phyloP scores from a whole-genome alignment of 352 stramenopile genomes.

The Globisporangium nagaii region DNA sequence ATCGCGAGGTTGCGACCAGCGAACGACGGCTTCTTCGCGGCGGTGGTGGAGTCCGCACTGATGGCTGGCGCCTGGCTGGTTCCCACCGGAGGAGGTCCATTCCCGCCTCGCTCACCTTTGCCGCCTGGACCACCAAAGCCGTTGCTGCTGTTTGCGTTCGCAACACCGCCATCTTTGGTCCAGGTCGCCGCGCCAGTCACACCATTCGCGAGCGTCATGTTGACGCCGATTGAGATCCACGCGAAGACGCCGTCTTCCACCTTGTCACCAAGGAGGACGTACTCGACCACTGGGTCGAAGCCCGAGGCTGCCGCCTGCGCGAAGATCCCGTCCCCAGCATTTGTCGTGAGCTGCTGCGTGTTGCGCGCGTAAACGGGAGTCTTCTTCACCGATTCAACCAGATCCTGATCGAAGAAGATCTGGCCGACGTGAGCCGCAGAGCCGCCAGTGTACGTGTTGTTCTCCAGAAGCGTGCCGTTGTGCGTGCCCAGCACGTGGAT shows the following conservation, averaged over 20 bases:
- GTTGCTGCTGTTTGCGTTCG: neutral
- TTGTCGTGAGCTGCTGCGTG: slow-evolving; percentile 10
- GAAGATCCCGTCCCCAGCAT: slow-evolving; percentile 10
- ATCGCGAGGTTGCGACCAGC: neutral
- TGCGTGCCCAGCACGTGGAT: slow-evolving; percentile 12
- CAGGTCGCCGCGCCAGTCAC: slow-evolving; percentile 4
- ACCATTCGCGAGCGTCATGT: slow-evolving; percentile 5
- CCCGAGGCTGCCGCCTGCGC: slow-evolving; percentile 4
- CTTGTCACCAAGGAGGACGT: slow-evolving; percentile 13
- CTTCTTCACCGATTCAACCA: neutral
- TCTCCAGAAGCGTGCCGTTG: slow-evolving; percentile 3
- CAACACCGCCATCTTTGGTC: neutral
- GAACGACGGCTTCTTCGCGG: neutral
- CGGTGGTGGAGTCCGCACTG: no score
- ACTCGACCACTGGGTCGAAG: slow-evolving; percentile 9
- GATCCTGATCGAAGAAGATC: slow-evolving; percentile 11
- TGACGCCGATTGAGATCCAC: slow-evolving; percentile 21
- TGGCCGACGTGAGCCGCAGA: slow-evolving; percentile 8
- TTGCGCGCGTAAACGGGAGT: slow-evolving; percentile 1
- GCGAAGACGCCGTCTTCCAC: slow-evolving; percentile 15
- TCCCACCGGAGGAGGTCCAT: neutral
- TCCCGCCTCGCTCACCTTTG: neutral
- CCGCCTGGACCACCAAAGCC: neutral
- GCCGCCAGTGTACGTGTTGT: slow-evolving; percentile 14
- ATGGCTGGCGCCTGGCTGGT: neutral